phyloP scores from a whole-genome alignment of 306 rosid species.

The Crataegus laevigata region DNA sequence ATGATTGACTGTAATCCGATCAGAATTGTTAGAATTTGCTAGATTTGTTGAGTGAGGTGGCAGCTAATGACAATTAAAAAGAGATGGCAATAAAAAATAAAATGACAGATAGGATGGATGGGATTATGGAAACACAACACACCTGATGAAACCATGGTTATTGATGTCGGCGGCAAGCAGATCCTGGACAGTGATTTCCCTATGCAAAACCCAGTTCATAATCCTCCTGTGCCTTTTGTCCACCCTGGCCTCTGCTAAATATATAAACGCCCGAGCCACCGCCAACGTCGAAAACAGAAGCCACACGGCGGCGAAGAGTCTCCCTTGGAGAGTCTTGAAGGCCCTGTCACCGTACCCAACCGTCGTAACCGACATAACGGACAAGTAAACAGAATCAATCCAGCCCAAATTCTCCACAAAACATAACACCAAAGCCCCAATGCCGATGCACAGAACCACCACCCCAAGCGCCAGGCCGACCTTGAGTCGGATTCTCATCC shows the following conservation, averaged over 20 bases:
- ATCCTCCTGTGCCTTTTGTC: conserved; percentile 58
- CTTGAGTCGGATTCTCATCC: conserved; percentile 80
- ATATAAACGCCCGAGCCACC: conserved; percentile 73
- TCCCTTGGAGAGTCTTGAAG: conserved; percentile 56
- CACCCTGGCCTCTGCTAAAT: conserved; percentile 72
- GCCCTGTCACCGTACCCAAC: conserved; percentile 85
- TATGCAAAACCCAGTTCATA: conserved; percentile 57
- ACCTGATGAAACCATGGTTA: conserved; percentile 75
- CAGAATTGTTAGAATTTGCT: neutral
- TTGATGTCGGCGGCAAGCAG: conserved; percentile 72
- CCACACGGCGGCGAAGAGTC: conserved; percentile 74
- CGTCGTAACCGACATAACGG: conserved; percentile 79
- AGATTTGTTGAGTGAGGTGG: neutral
- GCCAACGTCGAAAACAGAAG: conserved; percentile 66
- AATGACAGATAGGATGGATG: neutral
- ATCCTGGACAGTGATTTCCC: conserved; percentile 71
- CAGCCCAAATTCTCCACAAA: conserved; percentile 53
- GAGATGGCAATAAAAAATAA: neutral
- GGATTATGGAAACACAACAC: neutral
- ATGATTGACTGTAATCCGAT: neutral
- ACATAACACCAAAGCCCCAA: conserved; percentile 54
- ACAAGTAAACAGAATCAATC: conserved; percentile 62
- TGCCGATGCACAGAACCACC: conserved; percentile 63
- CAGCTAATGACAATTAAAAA: neutral
- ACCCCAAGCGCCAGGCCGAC: conserved; percentile 84